Evolutionary conservation across 768 basidiomycete species (phyloP).

Genomic region (Russula virescens): DNA sequence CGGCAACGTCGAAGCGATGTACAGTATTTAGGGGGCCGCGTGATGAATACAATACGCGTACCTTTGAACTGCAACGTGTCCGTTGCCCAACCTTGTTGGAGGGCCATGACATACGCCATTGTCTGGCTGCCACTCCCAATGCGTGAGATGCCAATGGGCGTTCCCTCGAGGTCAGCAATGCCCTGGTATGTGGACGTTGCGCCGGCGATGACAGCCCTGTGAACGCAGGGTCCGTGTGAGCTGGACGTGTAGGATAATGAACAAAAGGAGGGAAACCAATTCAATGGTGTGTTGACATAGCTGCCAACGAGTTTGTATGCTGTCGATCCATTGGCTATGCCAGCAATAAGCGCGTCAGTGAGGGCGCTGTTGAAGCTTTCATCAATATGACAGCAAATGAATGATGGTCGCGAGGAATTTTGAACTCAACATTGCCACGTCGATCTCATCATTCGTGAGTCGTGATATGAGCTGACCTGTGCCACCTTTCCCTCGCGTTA

Average conservation of each 20-base stretch:
- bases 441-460: conserved; percentile 69
- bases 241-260: conserved; percentile 15
- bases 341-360: conserved; percentile 87
- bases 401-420: not conserved
- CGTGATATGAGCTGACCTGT: conserved; percentile 80
- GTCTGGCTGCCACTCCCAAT: conserved; percentile 88
- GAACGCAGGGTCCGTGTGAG: not conserved
- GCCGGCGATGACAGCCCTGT: conserved; percentile 91
- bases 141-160: conserved; percentile 84
- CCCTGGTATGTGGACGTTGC: conserved; percentile 61
- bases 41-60: conserved; percentile 27
- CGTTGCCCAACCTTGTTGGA: conserved; percentile 76
- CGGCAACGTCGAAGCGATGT: too few species aligned
- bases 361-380: conserved; percentile 51
- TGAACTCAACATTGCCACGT: conserved; percentile 65
- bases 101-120: conserved; percentile 93
- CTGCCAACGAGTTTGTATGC: conserved; percentile 90
- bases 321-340: conserved; percentile 82
- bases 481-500: conserved; percentile 47
- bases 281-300: conserved; percentile 83
- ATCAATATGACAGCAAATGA: too few species aligned
- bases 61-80: conserved; percentile 66
- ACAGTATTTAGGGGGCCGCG: too few species aligned
- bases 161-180: conserved; percentile 71
- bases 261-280: conserved; percentile 50